phyloP scores from a whole-genome alignment of 2,329 filamentous ascomycete genomes.

The Orbilia javanica region DNA sequence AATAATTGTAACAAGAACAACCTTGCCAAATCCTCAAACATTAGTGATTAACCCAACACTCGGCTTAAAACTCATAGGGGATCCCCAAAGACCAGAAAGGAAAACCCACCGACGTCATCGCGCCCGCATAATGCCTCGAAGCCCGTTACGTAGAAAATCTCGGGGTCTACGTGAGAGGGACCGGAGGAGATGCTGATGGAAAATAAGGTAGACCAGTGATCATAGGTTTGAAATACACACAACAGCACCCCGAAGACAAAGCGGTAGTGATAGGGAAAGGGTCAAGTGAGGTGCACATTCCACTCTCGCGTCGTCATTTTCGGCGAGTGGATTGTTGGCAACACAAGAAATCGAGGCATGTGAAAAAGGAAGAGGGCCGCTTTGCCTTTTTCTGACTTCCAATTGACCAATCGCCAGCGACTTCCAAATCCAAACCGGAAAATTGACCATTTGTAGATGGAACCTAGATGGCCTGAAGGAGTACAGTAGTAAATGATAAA shows the following conservation, averaged over 20 bases:
- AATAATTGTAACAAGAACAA: constrained; percentile 13
- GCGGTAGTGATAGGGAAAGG: background rate
- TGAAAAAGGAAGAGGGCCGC: constrained; percentile 13
- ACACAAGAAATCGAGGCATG: constrained; percentile 25
- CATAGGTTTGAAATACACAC: background rate
- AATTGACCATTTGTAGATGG: background rate
- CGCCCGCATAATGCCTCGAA: constrained; percentile 33
- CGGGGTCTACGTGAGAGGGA: background rate
- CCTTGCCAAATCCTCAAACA: background rate
- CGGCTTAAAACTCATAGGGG: background rate
- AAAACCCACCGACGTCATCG: constrained; percentile 47
- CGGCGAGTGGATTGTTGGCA: constrained; percentile 32
- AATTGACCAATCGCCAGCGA: constrained; percentile 32
- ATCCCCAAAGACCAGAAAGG: background rate
- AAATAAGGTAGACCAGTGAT: background rate
- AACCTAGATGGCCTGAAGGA: too few relatives aligned
- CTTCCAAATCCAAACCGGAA: background rate
- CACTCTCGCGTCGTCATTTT: constrained; percentile 33
- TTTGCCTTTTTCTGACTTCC: background rate
- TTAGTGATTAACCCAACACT: background rate
- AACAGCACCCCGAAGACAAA: background rate
- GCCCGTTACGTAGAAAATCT: background rate
- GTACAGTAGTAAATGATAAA: background rate
- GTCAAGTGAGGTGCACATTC: constrained; percentile 17
- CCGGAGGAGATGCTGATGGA: background rate